Base-by-base conservation (phyloP, 2,329 filamentous ascomycete genomes). In the Xylaria hypoxylon region DNA sequence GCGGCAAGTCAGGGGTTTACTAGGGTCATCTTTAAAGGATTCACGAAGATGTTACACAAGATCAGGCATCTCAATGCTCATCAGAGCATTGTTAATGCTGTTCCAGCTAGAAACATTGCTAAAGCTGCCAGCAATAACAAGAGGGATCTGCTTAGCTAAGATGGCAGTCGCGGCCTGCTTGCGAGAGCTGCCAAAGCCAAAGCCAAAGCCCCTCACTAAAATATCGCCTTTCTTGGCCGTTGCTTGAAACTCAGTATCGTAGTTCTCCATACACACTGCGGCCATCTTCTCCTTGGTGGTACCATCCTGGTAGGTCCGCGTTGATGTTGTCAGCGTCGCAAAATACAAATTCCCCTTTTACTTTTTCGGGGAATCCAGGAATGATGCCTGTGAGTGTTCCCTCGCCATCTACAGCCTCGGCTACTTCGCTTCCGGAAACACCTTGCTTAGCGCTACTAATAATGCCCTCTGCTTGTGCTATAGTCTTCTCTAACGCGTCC, bases 221-320 rank as follows among this genome's bases (percentile, higher is more conserved):
- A 68, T 59, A 15, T 65, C 53, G 7, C 17, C 19, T 2, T 48
- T 33, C 17, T 47, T 62, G 1, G 38, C 47, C 5, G 51, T 42
- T 0, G 1, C 13, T 2, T 7, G 3, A 17, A 68, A 68, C 2
- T 50, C n/a, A 0, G 83, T 80, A 77, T 98, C 95, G 80, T 97
- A 98, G 84, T 98, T 98, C 77, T 91, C 87, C 94, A 98, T 97
- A 79, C 92, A 94, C 0, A 94, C 94, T 71, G 92, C 83, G 0
- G 93, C 93, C 95, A 98, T 97, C 63, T 88, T 88, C 68, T 93
- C 90, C 0, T 80, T 83, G 0, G 91, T 81, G 0, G 98, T 85
- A 73, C 92, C 86, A 76, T 98, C 94, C 77, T 96, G 93, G 80
- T 98, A 98, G 0, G 94, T 98, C 95, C 0, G 95, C 98, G 80